These are phyloP conservation scores for Cryptococcus deneoformans DNA, from an alignment of 1,284 basidiomycete genomes.

Conservation along the genomic window DNA sequence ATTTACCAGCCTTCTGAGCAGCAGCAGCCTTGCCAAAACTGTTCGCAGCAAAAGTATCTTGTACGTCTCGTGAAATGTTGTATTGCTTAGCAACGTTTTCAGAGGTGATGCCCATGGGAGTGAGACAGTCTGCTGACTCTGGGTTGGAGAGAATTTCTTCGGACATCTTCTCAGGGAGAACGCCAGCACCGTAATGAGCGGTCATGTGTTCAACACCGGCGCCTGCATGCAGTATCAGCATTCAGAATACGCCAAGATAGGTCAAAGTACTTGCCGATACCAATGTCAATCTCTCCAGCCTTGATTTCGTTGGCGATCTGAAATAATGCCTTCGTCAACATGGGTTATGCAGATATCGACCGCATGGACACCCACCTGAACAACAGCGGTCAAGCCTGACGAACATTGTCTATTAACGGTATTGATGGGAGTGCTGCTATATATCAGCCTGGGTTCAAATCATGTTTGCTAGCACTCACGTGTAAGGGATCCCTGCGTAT, in stretches of 20 bases:
- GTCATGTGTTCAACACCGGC: conserved; percentile 98
- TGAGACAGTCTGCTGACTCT: conserved; percentile 85
- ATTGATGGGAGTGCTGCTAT: conserved; percentile 61
- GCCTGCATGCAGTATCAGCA: conserved; percentile 52
- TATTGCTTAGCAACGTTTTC: conserved; percentile 91
- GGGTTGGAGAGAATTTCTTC: conserved; percentile 73
- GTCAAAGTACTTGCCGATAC: conserved; percentile 66
- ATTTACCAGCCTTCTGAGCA: conserved; percentile 86
- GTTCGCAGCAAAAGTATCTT: conserved; percentile 79
- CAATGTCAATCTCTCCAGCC: conserved; percentile 83
- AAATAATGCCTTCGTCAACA: conserved; percentile 1
- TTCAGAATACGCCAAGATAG: neutral
- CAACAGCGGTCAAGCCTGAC: conserved; percentile 83
- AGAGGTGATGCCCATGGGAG: conserved; percentile 96
- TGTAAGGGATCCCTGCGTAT: conserved; percentile 85
- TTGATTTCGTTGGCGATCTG: conserved; percentile 86
- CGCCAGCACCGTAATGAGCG: conserved; percentile 69
- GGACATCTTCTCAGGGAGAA: conserved; percentile 70
- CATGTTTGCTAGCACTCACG: conserved; percentile 42
- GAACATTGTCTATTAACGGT: conserved; percentile 96
- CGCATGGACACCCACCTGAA: conserved; percentile 50
- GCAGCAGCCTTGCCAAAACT: conserved; percentile 80
- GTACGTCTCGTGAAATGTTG: conserved; percentile 72
- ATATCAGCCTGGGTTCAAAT: neutral
- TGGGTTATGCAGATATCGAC: neutral